These are phyloP conservation scores for Protomyces gravidus DNA, from an alignment of 1,139 yeast species.

Conservation along the genomic window DNA sequence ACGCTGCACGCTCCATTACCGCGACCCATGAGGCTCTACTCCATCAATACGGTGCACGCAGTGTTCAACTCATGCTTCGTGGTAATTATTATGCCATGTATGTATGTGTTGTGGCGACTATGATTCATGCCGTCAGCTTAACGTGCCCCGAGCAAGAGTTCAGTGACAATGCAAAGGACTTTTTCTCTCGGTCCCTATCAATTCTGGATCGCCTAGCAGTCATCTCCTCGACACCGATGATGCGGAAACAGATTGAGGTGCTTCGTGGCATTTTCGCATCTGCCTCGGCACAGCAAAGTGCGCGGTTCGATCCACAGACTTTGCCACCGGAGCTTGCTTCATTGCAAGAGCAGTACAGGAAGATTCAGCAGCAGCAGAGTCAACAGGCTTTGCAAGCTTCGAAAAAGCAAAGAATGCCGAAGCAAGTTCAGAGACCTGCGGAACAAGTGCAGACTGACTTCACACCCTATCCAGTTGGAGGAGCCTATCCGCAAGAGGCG, in stretches of 20 bases:
- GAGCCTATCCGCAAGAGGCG: background rate
- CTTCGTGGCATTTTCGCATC: slow-evolving; percentile 11
- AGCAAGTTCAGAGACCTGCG: background rate
- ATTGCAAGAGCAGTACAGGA: slow-evolving; percentile 15
- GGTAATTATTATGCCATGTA: slow-evolving; percentile 18
- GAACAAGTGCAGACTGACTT: background rate
- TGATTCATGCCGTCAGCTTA: slow-evolving; percentile 24
- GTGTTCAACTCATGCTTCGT: slow-evolving; percentile 18
- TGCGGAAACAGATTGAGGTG: slow-evolving; percentile 9
- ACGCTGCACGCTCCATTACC: slow-evolving; percentile 9
- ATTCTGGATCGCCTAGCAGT: slow-evolving; percentile 19
- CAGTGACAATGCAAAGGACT: slow-evolving; percentile 13
- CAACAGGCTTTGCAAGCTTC: background rate
- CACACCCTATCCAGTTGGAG: background rate
- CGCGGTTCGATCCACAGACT: slow-evolving; percentile 3
- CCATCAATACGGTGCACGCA: slow-evolving; percentile 21
- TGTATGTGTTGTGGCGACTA: slow-evolving; percentile 17
- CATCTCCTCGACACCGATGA: slow-evolving; percentile 9
- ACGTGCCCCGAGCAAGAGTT: slow-evolving; percentile 23
- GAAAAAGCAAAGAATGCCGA: background rate
- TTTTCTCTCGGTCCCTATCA: slow-evolving; percentile 5
- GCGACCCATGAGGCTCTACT: slow-evolving; percentile 5
- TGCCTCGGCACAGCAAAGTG: background rate
- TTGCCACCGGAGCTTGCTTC: slow-evolving; percentile 17
- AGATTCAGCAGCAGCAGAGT: slow-evolving; percentile 8